Evolutionary conservation across 1,284 basidiomycete genomes (phyloP), one percentile per base, ranked within the genome.

Genomic region (Phlebopus sp.): DNA sequence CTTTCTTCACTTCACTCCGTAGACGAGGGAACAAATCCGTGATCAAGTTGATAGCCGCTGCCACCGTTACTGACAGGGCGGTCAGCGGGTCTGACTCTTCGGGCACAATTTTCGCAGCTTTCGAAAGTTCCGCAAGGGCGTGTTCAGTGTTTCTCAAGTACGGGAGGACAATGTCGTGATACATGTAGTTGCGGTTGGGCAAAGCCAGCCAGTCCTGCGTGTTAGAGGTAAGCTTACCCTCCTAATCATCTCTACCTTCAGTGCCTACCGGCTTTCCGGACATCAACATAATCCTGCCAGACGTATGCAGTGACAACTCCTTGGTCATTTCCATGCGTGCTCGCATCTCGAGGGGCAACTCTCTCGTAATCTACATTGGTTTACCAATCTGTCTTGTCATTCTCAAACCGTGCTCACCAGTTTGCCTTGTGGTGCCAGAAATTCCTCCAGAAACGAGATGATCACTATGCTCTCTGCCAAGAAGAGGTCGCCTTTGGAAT

Each of bases 301-400:
- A 47, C 15, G 46, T 47, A 32, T n/a, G 47, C 17, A 47, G 14
- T 18, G 46, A 35, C 19, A 25, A 30, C 29, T 47, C 46, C 8
- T 2, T 46, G 15, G 35, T 47, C 46, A 47, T 47, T 18, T 47
- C 30, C 8, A 19, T n/a, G 31, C 46, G 31, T 27, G 5, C 32
- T 47, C 46, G 44, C n/a, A 44, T 47, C 46, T 47, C 44, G 5
- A 47, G 46, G 31, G 46, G 44, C 11, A 46, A 31, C 17, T 47
- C n/a, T 18, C 19, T 23, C 23, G 37, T 38, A 7, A 23, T 38
- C 37, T 38, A 19, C 19, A 14, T 10, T 9, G 4, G 5, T 14
- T 21, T 38, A 23, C 37, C 15, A 21, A 21, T 38, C 37, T 25
- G 37, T 15, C 21, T 38, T 7, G 10, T 6, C 14, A 38, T 19